Conservation (phyloP, 2,329 filamentous ascomycete species). For the Bipolaris zeicola region DNA sequence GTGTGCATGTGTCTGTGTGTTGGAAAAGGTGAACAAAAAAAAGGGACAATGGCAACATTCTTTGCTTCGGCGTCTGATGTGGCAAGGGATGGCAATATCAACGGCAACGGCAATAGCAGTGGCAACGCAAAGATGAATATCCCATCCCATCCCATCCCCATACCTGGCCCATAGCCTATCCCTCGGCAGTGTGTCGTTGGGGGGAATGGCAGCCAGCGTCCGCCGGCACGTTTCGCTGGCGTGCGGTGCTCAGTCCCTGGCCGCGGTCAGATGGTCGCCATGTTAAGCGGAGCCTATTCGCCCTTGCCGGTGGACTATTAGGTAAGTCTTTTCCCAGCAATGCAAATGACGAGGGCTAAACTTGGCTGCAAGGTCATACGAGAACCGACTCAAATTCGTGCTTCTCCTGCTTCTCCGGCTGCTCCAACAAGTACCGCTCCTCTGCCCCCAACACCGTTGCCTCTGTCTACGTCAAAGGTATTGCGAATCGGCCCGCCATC, state of each 20-base stretch:
- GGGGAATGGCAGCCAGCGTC: conserved; percentile 18
- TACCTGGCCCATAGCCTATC: conserved; percentile 5
- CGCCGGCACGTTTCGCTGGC: conserved; percentile 29
- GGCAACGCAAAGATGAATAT: too few species aligned
- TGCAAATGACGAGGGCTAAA: conserved; percentile 33
- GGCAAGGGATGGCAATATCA: too few species aligned
- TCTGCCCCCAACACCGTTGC: conserved; percentile 4
- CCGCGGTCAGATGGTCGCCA: conserved; percentile 33
- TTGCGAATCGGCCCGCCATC: conserved; percentile 9
- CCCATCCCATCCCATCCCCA: conserved; percentile 3
- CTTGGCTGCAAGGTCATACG: conserved; percentile 34
- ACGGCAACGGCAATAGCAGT: too few species aligned
- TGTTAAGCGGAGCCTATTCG: conserved; percentile 44
- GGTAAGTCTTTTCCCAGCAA: conserved; percentile 40
- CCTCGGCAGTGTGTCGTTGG: conserved; percentile 12
- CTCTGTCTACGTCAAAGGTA: conserved; percentile 14
- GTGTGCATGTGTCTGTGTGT: too few species aligned
- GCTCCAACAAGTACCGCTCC: conserved; percentile 17
- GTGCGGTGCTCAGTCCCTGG: conserved; percentile 21
- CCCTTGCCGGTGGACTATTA: conserved; percentile 39
- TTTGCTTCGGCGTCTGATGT: too few species aligned
- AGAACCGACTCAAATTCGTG: conserved; percentile 22
- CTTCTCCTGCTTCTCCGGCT: conserved; percentile 46
- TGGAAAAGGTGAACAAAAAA: too few species aligned
- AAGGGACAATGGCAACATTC: too few species aligned